Conservation (phyloP, 345 rosid genomes). For the Gossypium raimondii region DNA sequence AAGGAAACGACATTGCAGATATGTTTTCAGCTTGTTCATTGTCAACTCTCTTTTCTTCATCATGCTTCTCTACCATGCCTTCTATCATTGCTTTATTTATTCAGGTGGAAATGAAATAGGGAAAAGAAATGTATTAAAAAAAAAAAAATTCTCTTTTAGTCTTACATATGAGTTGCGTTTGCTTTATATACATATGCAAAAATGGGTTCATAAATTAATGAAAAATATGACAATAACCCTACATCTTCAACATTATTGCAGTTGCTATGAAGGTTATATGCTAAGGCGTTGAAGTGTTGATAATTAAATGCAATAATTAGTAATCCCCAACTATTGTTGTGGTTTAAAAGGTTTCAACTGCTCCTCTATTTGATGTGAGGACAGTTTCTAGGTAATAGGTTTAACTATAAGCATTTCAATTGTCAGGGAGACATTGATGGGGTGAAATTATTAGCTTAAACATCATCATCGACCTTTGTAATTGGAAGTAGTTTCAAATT, state of each 20-base stretch:
- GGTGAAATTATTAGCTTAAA: conserved; percentile 1
- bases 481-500: conserved; percentile 10
- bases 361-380: not conserved
- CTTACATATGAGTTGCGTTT: too few relatives aligned
- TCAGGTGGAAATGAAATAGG: too few relatives aligned
- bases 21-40: conserved; percentile 24
- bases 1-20: conserved; percentile 15
- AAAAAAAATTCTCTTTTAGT: too few relatives aligned
- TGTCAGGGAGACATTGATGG: conserved; percentile 12
- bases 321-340: not conserved
- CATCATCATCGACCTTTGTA: conserved; percentile 17
- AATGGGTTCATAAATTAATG: not conserved
- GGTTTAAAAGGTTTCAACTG: conserved; percentile 14
- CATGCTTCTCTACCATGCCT: not conserved
- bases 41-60: conserved; percentile 21
- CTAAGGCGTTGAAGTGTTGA: too few relatives aligned
- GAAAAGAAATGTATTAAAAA: too few relatives aligned
- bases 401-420: conserved; percentile 13
- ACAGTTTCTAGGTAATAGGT: conserved; percentile 16
- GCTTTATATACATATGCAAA: too few relatives aligned
- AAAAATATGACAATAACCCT: not conserved
- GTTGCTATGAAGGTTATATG: not conserved
- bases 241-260: not conserved
- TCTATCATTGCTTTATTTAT: not conserved
- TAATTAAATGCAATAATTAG: not conserved